Evolutionary conservation across 352 stramenopile species (phyloP), one percentile per base, ranked within the genome.

Genomic region (Saprolegnia diclina): DNA sequence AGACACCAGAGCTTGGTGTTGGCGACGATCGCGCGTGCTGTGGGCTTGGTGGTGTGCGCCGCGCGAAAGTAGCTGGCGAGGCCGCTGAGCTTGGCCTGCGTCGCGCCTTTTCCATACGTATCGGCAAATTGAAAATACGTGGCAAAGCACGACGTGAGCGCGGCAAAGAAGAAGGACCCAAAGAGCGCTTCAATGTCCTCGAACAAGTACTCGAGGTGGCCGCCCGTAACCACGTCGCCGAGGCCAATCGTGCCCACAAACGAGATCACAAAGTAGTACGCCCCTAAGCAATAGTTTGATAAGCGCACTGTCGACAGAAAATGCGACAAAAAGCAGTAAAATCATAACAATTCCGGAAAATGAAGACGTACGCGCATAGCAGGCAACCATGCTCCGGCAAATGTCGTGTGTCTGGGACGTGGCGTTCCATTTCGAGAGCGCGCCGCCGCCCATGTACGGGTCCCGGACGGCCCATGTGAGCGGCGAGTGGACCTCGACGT

Each of bases 261-360:
- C 53, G 63, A 61, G 22, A 69, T 69, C 19, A 69, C 63, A 61
- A 69, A 69, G 50, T 69, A 69, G 22, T 69, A 69, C 32, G 63
- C 63, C 22, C 63, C 63, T 69, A 69, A 13, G n/a, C 24, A 59
- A 26, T 59, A 59, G 42, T 48, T n/a, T 3, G 4, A 59, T 59
- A 2, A 59, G 52, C 4, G 24, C 52, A 16, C 24, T 35, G 29
- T 35, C 29, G 2, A 35, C 29, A 2, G 29, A 35, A 35, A 35
- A 2, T n/a, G n/a, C n/a, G 24, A 54, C 24, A 54, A 54, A 54
- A 54, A 29, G 46, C n/a, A n/a, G n/a, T n/a, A n/a, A n/a, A n/a
- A n/a, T n/a, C n/a, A n/a, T n/a, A n/a, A n/a, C n/a, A n/a, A n/a
- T n/a, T n/a, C n/a, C n/a, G n/a, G 29, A 35, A 5, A 35, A 5